phyloP scores from a whole-genome alignment of 2,329 filamentous ascomycete species.

The Hymenoscyphus salicellus region DNA sequence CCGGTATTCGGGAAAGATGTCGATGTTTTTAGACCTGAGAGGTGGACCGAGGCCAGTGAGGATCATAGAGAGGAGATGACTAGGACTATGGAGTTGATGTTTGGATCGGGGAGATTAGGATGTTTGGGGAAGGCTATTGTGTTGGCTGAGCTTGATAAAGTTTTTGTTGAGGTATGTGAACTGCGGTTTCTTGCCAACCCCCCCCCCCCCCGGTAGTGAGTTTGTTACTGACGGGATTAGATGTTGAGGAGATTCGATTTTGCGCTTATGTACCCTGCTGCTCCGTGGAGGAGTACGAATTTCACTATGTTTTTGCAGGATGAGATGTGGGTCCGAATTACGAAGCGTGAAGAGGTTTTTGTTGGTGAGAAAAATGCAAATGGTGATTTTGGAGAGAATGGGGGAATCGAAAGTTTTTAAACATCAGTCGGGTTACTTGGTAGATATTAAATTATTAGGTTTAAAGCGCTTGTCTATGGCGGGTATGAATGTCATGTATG shows the following conservation, averaged over 20 bases:
- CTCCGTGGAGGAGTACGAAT: not conserved
- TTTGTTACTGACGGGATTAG: not conserved
- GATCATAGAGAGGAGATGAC: conserved; percentile 36
- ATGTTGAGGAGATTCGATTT: conserved; percentile 1
- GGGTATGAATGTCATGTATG: not conserved
- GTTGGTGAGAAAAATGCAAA: not conserved
- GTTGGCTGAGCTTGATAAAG: conserved; percentile 49
- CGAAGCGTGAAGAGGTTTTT: not conserved
- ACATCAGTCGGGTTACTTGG: too few relatives aligned
- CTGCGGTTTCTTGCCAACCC: too few relatives aligned
- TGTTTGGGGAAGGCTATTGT: conserved; percentile 50
- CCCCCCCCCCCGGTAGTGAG: too few relatives aligned
- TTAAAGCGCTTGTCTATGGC: not conserved
- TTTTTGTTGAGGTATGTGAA: conserved; percentile 48
- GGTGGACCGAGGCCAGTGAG: conserved; percentile 43
- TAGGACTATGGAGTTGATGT: conserved; percentile 43
- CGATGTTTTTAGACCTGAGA: conserved; percentile 46
- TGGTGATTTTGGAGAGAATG: not conserved
- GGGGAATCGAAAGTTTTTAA: not conserved
- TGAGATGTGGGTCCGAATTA: not conserved
- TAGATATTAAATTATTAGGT: not conserved
- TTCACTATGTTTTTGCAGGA: conserved; percentile 3
- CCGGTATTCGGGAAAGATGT: conserved; percentile 39
- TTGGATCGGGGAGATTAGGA: conserved; percentile 44
- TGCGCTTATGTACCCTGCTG: not conserved